Evolutionary conservation across 345 rosid species (phyloP).

Genomic region (Euphorbia lathyris): DNA sequence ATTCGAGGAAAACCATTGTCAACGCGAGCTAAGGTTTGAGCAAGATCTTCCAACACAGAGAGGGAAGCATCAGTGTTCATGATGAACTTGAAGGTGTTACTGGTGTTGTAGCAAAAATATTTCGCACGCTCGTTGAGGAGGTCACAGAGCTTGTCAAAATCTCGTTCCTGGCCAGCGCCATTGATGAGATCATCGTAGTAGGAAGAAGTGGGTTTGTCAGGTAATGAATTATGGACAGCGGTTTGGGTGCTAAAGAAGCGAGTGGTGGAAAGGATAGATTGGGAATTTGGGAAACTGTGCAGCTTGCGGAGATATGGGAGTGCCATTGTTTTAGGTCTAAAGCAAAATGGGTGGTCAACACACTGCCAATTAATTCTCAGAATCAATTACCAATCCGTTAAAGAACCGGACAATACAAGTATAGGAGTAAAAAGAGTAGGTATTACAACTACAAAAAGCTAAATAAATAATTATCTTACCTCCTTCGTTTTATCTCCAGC

Average conservation of each 20-base stretch:
- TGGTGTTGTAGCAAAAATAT: conserved; percentile 55
- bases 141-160: conserved; percentile 46
- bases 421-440: neutral
- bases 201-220: conserved; percentile 40
- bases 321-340: conserved; percentile 13
- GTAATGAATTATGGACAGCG: conserved; percentile 20
- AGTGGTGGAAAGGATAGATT: conserved; percentile 9
- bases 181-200: conserved; percentile 54
- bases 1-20: conserved; percentile 50
- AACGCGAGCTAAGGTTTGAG: conserved; percentile 39
- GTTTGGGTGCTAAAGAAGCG: conserved; percentile 27
- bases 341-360: neutral
- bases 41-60: conserved; percentile 42
- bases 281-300: conserved; percentile 9
- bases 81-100: conserved; percentile 67
- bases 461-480: conserved; percentile 35
- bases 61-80: conserved; percentile 39
- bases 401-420: neutral
- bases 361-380: conserved; percentile 13
- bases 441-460: neutral
- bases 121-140: conserved; percentile 58
- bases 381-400: neutral
- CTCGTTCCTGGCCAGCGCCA: conserved; percentile 47
- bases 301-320: conserved; percentile 19
- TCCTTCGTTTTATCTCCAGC: conserved; percentile 86